Evolutionary conservation across 2,329 filamentous ascomycete genomes (phyloP), one percentile per base, ranked within the genome.

Genomic region (Penicillium griseofulvum): DNA sequence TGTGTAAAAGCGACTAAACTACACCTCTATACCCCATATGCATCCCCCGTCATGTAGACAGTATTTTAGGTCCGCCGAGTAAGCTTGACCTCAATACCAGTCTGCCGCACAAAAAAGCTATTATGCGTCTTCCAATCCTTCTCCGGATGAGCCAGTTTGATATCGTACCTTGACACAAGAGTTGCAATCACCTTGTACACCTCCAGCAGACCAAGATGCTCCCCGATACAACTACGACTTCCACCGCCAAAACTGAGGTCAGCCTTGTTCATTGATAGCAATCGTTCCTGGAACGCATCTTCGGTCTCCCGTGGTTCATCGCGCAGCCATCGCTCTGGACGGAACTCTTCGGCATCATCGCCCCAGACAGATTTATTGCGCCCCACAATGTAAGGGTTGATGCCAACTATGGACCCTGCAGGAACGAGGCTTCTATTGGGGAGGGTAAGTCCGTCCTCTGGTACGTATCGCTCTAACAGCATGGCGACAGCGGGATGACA

Each of bases 61-160:
- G 8, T 10, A 2, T 22, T 9, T 45, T 8, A 31, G 7, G 10
- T 31, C n/a, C 55, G 57, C 26, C 36, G 56, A 29, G 52, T 51
- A 6, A 62, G n/a, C 7, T 51, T 63, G n/a, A 83, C 81, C 51
- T 83, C 74, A 47, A 84, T 61, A 0, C 82, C 82, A 45, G 76
- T 73, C 66, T 85, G 83, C 7, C 84, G 81, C 10, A 85, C 81
- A 62, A 85, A 85, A 66, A 84, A 84, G 10, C 80, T 84, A 10
- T 81, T 79, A 55, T 81, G 78, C 10, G 80, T 79, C 58, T 75
- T 75, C 59, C 84, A 71, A 39, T 78, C 74, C 43, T 75, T 72
- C 9, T 73, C 73, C 0, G 81, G 81, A 57, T 80, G 71, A 26
- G 77, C 76, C 28, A 84, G 72, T 61, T 80, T 70, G 54, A 84